phyloP scores from a whole-genome alignment of 805 yeast genomes.

The Candida coquimbonensis region DNA sequence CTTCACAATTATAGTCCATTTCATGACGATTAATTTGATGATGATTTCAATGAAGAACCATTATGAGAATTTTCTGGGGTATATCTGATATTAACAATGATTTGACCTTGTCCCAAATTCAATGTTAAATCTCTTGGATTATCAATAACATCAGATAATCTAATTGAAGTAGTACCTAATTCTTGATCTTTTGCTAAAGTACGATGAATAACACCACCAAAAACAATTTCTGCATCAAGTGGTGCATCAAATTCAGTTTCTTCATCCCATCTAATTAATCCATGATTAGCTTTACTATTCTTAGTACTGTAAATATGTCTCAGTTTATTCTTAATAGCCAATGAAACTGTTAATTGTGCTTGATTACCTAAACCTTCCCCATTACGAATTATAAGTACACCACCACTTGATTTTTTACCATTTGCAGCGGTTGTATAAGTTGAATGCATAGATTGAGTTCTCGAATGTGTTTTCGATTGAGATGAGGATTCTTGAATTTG shows the following conservation, averaged over 20 bases:
- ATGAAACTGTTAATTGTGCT: slow-evolving; percentile 47
- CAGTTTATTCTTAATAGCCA: slow-evolving; percentile 37
- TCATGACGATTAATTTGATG: too few relatives aligned
- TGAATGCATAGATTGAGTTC: slow-evolving; percentile 18
- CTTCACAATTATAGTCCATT: background rate
- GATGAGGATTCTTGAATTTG: background rate
- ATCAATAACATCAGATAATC: slow-evolving; percentile 43
- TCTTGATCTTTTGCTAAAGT: slow-evolving; percentile 64
- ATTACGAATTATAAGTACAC: slow-evolving; percentile 45
- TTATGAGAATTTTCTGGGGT: slow-evolving; percentile 17
- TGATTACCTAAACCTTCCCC: slow-evolving; percentile 36
- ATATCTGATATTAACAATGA: slow-evolving; percentile 37
- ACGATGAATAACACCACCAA: slow-evolving; percentile 61
- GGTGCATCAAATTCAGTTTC: slow-evolving; percentile 60
- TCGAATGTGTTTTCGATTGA: slow-evolving; percentile 6
- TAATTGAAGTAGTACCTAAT: slow-evolving; percentile 51
- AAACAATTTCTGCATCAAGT: slow-evolving; percentile 49
- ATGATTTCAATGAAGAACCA: slow-evolving; percentile 7
- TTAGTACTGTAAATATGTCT: slow-evolving; percentile 65
- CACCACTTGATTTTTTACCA: slow-evolving; percentile 26
- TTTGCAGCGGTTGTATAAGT: slow-evolving; percentile 16
- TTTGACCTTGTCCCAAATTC: slow-evolving; percentile 32
- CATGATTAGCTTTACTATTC: slow-evolving; percentile 41
- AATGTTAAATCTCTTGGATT: slow-evolving; percentile 35
- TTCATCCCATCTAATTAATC: slow-evolving; percentile 52